Conservation (phyloP, 2,329 filamentous ascomycete genomes). For the Fusarium sp. region DNA sequence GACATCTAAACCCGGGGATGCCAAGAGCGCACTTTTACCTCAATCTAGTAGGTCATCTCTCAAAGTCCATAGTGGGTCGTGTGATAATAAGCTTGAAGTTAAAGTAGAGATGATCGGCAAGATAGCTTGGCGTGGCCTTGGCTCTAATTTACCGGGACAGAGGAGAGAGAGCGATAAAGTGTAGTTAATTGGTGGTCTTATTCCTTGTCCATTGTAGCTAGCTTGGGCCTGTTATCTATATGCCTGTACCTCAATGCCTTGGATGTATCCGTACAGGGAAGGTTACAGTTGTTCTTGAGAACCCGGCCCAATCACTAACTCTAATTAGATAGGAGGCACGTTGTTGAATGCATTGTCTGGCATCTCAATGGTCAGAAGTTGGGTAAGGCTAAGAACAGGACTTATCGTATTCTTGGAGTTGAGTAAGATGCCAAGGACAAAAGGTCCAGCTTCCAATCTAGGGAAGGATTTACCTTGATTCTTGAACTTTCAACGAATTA, state of each 20-base stretch:
- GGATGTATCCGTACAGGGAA: no score
- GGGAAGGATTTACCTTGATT: background rate
- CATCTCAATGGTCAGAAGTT: background rate
- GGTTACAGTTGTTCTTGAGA: background rate
- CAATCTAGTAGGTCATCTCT: background rate
- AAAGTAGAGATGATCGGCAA: conserved; percentile 17
- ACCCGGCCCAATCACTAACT: background rate
- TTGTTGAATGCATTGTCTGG: background rate
- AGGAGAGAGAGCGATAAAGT: background rate
- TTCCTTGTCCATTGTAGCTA: background rate
- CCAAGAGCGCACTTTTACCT: background rate
- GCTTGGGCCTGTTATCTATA: background rate
- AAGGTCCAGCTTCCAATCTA: conserved; percentile 19
- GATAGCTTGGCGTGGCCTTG: conserved; percentile 5
- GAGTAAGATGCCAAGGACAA: conserved; percentile 16
- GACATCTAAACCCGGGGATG: background rate
- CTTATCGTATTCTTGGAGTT: background rate
- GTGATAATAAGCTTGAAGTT: conserved; percentile 13
- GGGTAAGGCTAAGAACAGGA: background rate
- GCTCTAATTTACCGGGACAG: background rate
- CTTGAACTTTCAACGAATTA: background rate
- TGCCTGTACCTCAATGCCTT: background rate
- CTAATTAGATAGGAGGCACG: background rate
- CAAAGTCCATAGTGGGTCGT: background rate
- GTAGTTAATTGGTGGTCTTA: conserved; percentile 15